phyloP scores from a whole-genome alignment of 129 eudicot genomes.

The Apium graveolens region DNA sequence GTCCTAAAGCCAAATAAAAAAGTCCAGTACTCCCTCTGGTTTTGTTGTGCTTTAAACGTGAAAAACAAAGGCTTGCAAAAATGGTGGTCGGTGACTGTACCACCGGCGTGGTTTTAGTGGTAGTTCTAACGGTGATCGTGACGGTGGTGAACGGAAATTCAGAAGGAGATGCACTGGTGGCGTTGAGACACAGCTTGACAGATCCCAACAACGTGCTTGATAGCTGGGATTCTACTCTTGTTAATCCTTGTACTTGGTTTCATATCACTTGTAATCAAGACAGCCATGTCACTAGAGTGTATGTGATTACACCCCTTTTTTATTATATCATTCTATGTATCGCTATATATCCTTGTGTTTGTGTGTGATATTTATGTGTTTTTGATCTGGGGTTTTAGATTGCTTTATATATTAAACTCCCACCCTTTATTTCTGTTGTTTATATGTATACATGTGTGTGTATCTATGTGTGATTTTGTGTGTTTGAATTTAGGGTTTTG shows the following conservation, averaged over 20 bases:
- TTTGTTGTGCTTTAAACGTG: not conserved
- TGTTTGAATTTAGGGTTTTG: not conserved
- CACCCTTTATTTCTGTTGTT: not conserved
- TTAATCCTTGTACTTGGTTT: conserved; percentile 90
- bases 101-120: not conserved
- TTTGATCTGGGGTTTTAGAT: not conserved
- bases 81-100: conserved; percentile 8
- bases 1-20: not conserved
- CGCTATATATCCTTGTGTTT: not conserved
- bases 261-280: conserved; percentile 81
- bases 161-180: conserved; percentile 80
- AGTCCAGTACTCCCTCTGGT: not conserved
- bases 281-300: conserved; percentile 73
- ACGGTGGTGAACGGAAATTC: conserved; percentile 42
- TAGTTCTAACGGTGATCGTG: conserved; percentile 1
- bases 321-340: not conserved
- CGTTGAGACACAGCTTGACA: conserved; percentile 58
- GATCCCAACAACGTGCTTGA: conserved; percentile 88
- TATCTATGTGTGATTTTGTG: not conserved
- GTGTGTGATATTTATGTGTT: not conserved
- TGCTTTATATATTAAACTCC: not conserved
- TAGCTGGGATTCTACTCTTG: conserved; percentile 94
- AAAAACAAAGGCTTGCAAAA: not conserved
- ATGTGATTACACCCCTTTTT: not conserved
- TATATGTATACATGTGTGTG: not conserved